Conservation (phyloP, 345 rosid genomes). For the Pistacia atlantica region DNA sequence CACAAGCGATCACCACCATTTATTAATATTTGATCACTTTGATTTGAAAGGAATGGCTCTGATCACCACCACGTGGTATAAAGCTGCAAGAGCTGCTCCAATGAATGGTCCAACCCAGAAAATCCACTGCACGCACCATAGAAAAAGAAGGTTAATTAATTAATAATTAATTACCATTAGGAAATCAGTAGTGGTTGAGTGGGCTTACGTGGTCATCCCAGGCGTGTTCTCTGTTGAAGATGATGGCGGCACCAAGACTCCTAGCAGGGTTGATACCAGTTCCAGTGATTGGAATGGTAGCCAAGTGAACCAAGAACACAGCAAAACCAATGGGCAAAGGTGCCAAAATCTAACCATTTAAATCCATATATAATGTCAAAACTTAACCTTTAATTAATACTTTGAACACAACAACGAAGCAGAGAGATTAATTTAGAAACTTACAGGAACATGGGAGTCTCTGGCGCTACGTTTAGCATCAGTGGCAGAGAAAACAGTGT, state of each 20-base stretch:
- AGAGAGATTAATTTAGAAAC: not conserved
- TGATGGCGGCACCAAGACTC: constrained; percentile 74
- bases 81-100: constrained; percentile 78
- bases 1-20: not conserved
- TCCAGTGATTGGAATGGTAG: constrained; percentile 68
- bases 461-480: constrained; percentile 60
- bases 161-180: not conserved
- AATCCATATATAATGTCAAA: not conserved
- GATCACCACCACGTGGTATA: constrained; percentile 71
- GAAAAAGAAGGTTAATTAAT: not conserved
- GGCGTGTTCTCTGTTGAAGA: constrained; percentile 49
- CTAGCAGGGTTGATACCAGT: constrained; percentile 75
- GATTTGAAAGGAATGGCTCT: constrained; percentile 78
- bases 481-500: constrained; percentile 62
- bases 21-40: constrained; percentile 19
- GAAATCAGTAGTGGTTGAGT: not conserved
- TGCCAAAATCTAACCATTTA: constrained; percentile 53
- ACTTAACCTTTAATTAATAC: not conserved
- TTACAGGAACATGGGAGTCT: constrained; percentile 64
- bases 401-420: not conserved
- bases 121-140: constrained; percentile 50
- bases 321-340: constrained; percentile 72
- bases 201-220: constrained; percentile 68
- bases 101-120: constrained; percentile 82
- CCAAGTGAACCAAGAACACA: constrained; percentile 71